These are phyloP conservation scores for Dactylorhiza incarnata DNA, from an alignment of 106 monocot genomes.

Conservation along the genomic window DNA sequence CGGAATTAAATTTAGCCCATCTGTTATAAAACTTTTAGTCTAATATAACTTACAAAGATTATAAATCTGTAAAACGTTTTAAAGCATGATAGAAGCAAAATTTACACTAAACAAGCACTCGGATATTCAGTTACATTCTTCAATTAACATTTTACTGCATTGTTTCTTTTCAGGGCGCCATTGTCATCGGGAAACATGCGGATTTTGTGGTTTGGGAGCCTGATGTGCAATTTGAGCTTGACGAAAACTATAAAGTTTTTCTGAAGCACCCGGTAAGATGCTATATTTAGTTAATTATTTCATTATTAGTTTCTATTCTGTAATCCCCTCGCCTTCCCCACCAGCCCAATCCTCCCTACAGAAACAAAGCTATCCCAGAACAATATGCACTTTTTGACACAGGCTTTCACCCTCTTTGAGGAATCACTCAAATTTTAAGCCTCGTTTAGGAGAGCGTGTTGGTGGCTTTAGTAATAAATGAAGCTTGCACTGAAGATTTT, in stretches of 20 bases:
- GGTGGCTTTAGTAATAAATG: too few relatives aligned
- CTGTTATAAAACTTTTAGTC: not conserved
- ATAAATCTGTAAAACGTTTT: not conserved
- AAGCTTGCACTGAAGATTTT: too few relatives aligned
- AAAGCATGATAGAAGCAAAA: not conserved
- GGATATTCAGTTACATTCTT: not conserved
- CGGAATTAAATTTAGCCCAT: not conserved
- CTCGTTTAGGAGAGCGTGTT: too few relatives aligned
- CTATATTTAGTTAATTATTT: not conserved
- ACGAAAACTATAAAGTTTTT: constrained; percentile 42
- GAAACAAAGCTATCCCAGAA: not conserved
- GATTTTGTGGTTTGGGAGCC: constrained; percentile 94
- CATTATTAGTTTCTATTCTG: not conserved
- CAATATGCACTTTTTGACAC: not conserved
- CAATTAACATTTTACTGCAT: not conserved
- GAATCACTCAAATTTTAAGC: not conserved
- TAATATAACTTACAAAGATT: not conserved
- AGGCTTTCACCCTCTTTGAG: not conserved
- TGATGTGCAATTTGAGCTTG: constrained; percentile 63
- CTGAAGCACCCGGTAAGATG: constrained; percentile 64
- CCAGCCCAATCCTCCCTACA: not conserved
- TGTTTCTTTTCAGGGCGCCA: constrained; percentile 45
- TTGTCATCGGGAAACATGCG: constrained; percentile 65
- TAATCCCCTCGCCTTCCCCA: not conserved
- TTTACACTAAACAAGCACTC: not conserved